Conservation (phyloP, 768 basidiomycete genomes). For the Tylopilus vinaceipallidus region DNA sequence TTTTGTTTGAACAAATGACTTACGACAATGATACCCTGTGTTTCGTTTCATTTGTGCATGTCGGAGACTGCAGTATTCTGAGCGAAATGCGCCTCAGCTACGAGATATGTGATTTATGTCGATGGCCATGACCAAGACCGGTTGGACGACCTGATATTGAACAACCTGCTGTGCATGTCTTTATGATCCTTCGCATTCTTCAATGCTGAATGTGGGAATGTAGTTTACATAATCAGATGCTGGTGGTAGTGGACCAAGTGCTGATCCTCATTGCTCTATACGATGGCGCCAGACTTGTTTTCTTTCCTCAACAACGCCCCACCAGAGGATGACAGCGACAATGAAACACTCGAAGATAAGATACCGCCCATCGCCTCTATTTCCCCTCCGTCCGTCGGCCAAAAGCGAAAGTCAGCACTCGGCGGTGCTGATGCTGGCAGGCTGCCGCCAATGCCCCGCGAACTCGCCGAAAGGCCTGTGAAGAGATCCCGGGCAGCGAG, state of each 20-base stretch:
- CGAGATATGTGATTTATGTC: no score
- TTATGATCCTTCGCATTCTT: no score
- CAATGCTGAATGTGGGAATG: no score
- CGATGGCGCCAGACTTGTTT: slow-evolving; percentile 31
- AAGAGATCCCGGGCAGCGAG: slow-evolving; percentile 64
- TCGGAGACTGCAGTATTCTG: no score
- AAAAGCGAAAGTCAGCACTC: slow-evolving; percentile 27
- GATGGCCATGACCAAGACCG: no score
- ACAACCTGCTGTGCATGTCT: no score
- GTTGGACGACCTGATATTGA: no score
- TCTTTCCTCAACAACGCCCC: slow-evolving; percentile 28
- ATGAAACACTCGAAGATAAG: slow-evolving; percentile 13
- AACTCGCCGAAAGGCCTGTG: slow-evolving; percentile 33
- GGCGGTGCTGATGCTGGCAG: slow-evolving; percentile 1
- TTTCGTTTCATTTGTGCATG: no score
- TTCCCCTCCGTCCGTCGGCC: slow-evolving; percentile 5
- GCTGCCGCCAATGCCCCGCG: slow-evolving; percentile 14
- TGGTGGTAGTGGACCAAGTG: background rate
- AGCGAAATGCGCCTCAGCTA: no score
- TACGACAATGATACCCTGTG: no score
- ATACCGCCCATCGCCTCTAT: background rate
- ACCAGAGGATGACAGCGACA: slow-evolving; percentile 27
- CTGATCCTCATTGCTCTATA: background rate
- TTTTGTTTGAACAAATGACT: background rate
- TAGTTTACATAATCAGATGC: slow-evolving; percentile 10